Evolutionary conservation across 192 early-diverging fungal genomes (phyloP), one percentile per base, ranked within the genome.

Genomic region (Coemansia sp.): DNA sequence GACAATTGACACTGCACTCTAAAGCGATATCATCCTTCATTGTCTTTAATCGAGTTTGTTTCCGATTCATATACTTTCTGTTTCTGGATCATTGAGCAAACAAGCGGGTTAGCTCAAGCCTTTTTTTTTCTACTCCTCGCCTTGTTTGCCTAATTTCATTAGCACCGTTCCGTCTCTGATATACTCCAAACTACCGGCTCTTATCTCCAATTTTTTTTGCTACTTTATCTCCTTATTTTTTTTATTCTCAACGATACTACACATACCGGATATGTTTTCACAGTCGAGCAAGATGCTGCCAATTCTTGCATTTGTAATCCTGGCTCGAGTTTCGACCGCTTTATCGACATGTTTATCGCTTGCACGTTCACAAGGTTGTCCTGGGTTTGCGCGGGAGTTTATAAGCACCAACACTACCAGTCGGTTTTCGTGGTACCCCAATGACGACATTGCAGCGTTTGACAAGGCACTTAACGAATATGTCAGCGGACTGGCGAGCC

Each of bases 391-490:
- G 2, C 60, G 63, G 10, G 80, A 76, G 40, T 83, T 71, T 39
- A 70, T 83, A 41, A 83, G 80, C 66, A 76, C 71, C 22, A 78
- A 78, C 38, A 71, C 80, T 4, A 83, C 80, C 38, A 69, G 50
- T 12, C 68, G 74, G 38, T 83, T 83, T 56, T 64, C 71, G 24
- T 83, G 80, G 80, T 77, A 69, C 49, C 80, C 80, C 24, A 71
- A 73, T 9, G 67, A 83, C 59, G 69, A 77, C 11, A 72, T 83
- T 43, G 18, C 44, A 4, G 80, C 80, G 18, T 83, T 83, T 32
- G 80, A 83, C 60, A 70, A 68, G 66, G 71, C 80, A 2, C 65
- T 83, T 29, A 76, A 61, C 68, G 80, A 83, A 37, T 83, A 83
- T 68, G 71, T 83, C 7, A 67, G 62, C 37, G 69, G 80, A 3